Evolutionary conservation across 2,329 filamentous ascomycete species (phyloP).

Genomic region (Tolypocladium pustulatum): DNA sequence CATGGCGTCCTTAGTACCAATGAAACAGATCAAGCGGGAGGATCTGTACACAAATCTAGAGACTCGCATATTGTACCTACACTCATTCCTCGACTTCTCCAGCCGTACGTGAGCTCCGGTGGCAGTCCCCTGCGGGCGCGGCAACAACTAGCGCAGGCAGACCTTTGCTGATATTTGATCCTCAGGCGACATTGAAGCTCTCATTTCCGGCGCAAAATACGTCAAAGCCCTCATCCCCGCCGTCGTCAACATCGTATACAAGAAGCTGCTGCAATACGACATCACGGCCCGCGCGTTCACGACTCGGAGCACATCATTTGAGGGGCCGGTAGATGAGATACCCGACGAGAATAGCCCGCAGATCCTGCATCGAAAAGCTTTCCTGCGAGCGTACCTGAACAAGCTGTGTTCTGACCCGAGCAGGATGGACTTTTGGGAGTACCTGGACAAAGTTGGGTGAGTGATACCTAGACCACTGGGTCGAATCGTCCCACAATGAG

Average conservation of each 20-base stretch:
- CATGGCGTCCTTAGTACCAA: constrained; percentile 20
- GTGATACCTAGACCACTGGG: constrained; percentile 13
- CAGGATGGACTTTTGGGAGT: constrained; percentile 72
- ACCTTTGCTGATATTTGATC: neutral
- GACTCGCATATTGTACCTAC: constrained; percentile 59
- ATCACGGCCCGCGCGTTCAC: constrained; percentile 72
- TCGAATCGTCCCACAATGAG: neutral
- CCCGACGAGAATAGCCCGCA: constrained; percentile 61
- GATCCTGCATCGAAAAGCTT: constrained; percentile 69
- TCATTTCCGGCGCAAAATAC: constrained; percentile 61
- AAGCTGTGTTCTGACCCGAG: constrained; percentile 66
- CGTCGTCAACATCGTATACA: constrained; percentile 76
- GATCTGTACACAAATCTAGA: constrained; percentile 63
- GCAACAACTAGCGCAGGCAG: neutral
- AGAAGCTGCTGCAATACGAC: constrained; percentile 69
- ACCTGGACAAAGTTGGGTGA: constrained; percentile 71
- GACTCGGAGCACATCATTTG: constrained; percentile 50
- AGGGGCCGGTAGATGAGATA: constrained; percentile 54
- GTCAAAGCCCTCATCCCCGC: constrained; percentile 74
- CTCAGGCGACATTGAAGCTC: constrained; percentile 60
- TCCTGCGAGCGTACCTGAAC: constrained; percentile 62
- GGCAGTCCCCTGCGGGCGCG: neutral
- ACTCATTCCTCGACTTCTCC: constrained; percentile 67
- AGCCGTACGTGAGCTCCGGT: constrained; percentile 38
- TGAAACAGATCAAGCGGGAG: constrained; percentile 57